A percentile compares a stretch with the other conserved stretches of the same genome.
These are phyloP conservation scores for Cyberlindnera americana DNA, from an alignment of 805 yeast species.

Conservation along the genomic window DNA sequence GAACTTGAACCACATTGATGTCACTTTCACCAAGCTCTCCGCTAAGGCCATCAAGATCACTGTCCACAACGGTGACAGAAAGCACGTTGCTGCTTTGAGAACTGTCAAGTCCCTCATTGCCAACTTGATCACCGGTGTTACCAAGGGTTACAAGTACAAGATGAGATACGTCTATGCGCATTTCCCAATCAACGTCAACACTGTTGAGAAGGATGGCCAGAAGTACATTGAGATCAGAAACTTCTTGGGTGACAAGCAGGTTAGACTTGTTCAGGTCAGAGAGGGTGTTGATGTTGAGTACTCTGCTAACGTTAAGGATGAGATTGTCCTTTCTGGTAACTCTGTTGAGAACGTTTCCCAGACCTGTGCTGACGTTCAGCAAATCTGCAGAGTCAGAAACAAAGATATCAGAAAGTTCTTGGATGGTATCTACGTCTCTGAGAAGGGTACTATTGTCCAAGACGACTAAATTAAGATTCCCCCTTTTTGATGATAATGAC, in stretches of 20 bases:
- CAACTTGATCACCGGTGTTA: slow-evolving; percentile 97
- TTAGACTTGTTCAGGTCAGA: slow-evolving; percentile 78
- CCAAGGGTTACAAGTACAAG: slow-evolving; percentile 98
- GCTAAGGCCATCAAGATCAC: slow-evolving; percentile 76
- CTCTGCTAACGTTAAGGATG: slow-evolving; percentile 88
- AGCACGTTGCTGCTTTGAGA: slow-evolving; percentile 99
- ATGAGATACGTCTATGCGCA: slow-evolving; percentile 99
- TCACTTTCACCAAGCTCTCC: slow-evolving; percentile 79
- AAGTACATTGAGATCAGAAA: slow-evolving; percentile 93
- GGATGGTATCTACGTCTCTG: slow-evolving; percentile 99
- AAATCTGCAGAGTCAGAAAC: slow-evolving; percentile 97
- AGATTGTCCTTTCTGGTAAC: slow-evolving; percentile 89
- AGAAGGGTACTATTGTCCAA: slow-evolving; percentile 83
- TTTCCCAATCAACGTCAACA: slow-evolving; percentile 99
- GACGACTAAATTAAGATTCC: slow-evolving; percentile 35
- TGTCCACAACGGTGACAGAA: slow-evolving; percentile 99
- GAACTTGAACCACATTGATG: slow-evolving; percentile 91
- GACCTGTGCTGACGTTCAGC: slow-evolving; percentile 97
- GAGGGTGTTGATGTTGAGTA: slow-evolving; percentile 87
- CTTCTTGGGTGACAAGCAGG: slow-evolving; percentile 98
- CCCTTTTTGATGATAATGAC: slow-evolving; percentile 3
- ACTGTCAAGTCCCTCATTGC: slow-evolving; percentile 93
- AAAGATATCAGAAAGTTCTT: slow-evolving; percentile 99
- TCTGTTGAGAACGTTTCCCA: slow-evolving; percentile 96
- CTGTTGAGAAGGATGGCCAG: slow-evolving; percentile 72